Conservation (phyloP, 257 asterid species). For the Hygrophila difformis region DNA sequence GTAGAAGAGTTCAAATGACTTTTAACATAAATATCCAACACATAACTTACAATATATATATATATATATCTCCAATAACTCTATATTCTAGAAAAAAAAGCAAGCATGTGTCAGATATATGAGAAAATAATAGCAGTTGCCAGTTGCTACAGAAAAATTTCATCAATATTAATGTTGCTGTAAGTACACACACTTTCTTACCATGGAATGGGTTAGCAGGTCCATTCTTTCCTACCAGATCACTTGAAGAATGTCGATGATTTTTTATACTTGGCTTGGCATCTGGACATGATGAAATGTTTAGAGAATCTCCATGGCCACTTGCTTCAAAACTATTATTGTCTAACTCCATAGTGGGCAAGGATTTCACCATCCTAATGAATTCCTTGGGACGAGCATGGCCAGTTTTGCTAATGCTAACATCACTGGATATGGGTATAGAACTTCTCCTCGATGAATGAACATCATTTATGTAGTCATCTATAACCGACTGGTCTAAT, state of each 20-base stretch:
- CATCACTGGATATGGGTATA: slow-evolving; percentile 35
- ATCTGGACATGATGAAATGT: slow-evolving; percentile 7
- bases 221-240: slow-evolving; percentile 16
- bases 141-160: slow-evolving; percentile 10
- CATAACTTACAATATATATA: not conserved
- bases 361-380: slow-evolving; percentile 43
- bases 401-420: slow-evolving; percentile 26
- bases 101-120: not conserved
- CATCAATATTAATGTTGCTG: not conserved
- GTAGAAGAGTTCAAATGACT: not conserved
- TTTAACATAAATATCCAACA: slow-evolving; percentile 4
- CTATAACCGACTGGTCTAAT: slow-evolving; percentile 27
- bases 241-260: slow-evolving; percentile 19
- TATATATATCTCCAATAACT: not conserved
- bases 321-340: slow-evolving; percentile 20
- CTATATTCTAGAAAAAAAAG: not conserved
- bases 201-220: slow-evolving; percentile 31
- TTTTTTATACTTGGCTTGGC: slow-evolving; percentile 10
- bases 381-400: slow-evolving; percentile 27
- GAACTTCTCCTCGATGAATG: slow-evolving; percentile 24
- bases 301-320: slow-evolving; percentile 12
- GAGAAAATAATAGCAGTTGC: not conserved
- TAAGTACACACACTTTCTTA: slow-evolving; percentile 26
- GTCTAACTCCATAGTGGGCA: slow-evolving; percentile 43
- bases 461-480: slow-evolving; percentile 17